Conservation (phyloP, 2,329 filamentous ascomycete species). For the Fusarium nodosum region DNA sequence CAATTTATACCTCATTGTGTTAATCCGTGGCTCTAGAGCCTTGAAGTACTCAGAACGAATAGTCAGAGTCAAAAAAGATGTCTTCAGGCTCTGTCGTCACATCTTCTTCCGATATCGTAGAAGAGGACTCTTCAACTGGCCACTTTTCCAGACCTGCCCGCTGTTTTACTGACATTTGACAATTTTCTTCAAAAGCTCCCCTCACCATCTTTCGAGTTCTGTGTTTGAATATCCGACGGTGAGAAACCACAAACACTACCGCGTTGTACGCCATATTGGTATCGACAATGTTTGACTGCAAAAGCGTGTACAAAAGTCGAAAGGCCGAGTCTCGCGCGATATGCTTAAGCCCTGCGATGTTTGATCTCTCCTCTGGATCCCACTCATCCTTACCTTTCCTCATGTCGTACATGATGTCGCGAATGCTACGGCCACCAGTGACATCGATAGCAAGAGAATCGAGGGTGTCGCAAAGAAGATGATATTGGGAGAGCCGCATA, state of each 20-base stretch:
- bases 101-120: background rate
- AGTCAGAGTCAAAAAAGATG: background rate
- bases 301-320: background rate
- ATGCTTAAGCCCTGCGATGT: background rate
- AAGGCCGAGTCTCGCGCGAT: background rate
- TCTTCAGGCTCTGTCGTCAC: constrained; percentile 1
- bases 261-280: background rate
- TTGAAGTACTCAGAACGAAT: background rate
- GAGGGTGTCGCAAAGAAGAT: background rate
- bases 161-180: background rate
- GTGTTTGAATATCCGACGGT: background rate
- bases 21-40: background rate
- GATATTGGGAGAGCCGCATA: background rate
- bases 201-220: constrained; percentile 2
- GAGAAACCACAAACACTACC: background rate
- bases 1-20: background rate
- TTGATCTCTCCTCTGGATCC: background rate
- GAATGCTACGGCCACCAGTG: background rate
- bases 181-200: constrained; percentile 2
- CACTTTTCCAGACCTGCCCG: background rate
- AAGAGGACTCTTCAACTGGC: background rate
- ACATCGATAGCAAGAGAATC: constrained; percentile 3
- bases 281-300: background rate
- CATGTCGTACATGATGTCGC: constrained; percentile 1
- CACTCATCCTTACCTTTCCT: background rate